Evolutionary conservation across 2,329 filamentous ascomycete genomes (phyloP).

Genomic region (Madurella fahalii): DNA sequence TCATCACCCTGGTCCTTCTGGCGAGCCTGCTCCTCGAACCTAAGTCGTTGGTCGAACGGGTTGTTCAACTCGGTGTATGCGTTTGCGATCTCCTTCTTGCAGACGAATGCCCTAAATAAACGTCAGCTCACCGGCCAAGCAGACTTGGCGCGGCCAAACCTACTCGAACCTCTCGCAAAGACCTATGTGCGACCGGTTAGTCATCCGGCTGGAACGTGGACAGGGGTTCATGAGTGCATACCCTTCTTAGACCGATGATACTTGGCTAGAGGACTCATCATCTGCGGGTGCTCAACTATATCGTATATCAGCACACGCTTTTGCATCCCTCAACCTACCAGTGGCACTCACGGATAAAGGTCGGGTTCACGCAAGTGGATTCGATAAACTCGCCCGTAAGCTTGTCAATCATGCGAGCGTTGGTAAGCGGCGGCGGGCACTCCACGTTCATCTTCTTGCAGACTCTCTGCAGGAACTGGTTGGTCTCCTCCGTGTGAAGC

Average conservation of each 20-base stretch:
- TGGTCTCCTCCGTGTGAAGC: slow-evolving; percentile 84
- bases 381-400: slow-evolving; percentile 93
- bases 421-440: slow-evolving; percentile 85
- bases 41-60: slow-evolving; percentile 86
- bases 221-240: background rate
- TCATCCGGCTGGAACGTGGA: background rate
- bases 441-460: slow-evolving; percentile 89
- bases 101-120: slow-evolving; percentile 66
- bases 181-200: slow-evolving; percentile 33
- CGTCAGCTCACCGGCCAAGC: slow-evolving; percentile 2
- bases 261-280: slow-evolving; percentile 97
- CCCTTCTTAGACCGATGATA: slow-evolving; percentile 74
- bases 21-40: slow-evolving; percentile 90
- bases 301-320: slow-evolving; percentile 9
- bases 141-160: background rate
- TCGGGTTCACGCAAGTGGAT: slow-evolving; percentile 88
- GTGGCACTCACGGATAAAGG: slow-evolving; percentile 63
- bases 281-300: slow-evolving; percentile 61
- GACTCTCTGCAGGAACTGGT: slow-evolving; percentile 77
- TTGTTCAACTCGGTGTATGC: slow-evolving; percentile 98
- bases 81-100: slow-evolving; percentile 95
- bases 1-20: slow-evolving; percentile 97
- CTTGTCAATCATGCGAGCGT: slow-evolving; percentile 94
- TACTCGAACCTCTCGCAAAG: slow-evolving; percentile 91
- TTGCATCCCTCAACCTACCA: background rate